These are phyloP conservation scores for Sporobolus alterniflorus DNA, from an alignment of 202 grass and related monocot genomes.

Conservation along the genomic window DNA sequence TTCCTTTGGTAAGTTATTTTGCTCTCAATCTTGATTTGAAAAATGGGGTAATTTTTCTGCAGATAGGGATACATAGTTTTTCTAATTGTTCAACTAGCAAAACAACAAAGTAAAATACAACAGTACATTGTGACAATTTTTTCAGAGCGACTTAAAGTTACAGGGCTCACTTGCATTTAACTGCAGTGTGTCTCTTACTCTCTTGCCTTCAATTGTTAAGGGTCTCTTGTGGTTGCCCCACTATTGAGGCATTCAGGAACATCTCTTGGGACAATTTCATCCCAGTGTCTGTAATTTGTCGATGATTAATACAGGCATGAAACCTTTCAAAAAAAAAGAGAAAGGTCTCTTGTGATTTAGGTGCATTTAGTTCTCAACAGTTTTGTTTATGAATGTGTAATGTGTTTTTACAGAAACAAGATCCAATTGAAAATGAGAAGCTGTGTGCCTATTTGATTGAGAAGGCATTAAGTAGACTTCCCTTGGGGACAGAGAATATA, in stretches of 20 bases:
- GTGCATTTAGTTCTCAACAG: too few relatives aligned
- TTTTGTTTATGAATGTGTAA: conserved; percentile 26
- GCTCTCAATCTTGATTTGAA: neutral
- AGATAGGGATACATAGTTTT: neutral
- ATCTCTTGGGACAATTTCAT: too few relatives aligned
- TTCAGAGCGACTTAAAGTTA: neutral
- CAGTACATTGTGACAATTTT: too few relatives aligned
- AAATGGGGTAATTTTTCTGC: neutral
- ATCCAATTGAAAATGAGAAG: conserved; percentile 74
- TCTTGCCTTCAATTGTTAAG: too few relatives aligned
- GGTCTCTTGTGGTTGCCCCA: too few relatives aligned
- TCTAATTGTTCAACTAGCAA: too few relatives aligned
- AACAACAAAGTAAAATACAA: too few relatives aligned
- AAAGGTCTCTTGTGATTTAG: neutral
- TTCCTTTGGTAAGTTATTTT: conserved; percentile 60
- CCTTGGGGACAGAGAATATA: conserved; percentile 66
- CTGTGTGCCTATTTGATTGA: conserved; percentile 84
- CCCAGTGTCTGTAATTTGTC: too few relatives aligned
- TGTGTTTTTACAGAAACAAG: conserved; percentile 67
- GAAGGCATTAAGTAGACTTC: conserved; percentile 80
- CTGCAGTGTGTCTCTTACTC: neutral
- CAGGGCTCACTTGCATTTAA: neutral
- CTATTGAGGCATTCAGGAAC: too few relatives aligned
- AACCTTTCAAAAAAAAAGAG: too few relatives aligned
- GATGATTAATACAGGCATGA: too few relatives aligned